Conservation (phyloP, 345 rosid species). For the Citrus sp. region DNA sequence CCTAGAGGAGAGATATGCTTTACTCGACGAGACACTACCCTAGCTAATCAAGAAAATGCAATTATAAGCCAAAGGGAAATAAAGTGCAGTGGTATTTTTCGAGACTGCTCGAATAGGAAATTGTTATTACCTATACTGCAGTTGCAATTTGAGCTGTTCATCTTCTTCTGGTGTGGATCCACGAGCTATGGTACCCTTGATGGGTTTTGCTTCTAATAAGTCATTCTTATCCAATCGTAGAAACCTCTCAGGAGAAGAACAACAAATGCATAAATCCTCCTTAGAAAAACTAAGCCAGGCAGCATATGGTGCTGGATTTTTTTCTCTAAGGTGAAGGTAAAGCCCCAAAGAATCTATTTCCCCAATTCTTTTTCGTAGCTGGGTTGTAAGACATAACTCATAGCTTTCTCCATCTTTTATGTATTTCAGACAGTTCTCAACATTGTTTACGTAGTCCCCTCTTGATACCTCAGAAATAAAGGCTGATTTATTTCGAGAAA, state of each 20-base stretch:
- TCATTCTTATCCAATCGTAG: slow-evolving; percentile 68
- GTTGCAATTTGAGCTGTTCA: slow-evolving; percentile 56
- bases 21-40: background rate
- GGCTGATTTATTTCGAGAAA: slow-evolving; percentile 29
- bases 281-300: slow-evolving; percentile 87
- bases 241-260: slow-evolving; percentile 96
- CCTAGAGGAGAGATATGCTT: background rate
- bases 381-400: slow-evolving; percentile 89
- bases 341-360: slow-evolving; percentile 66
- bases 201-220: slow-evolving; percentile 78
- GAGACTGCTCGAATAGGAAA: background rate
- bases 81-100: background rate
- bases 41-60: background rate
- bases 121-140: slow-evolving; percentile 62
- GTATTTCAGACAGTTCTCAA: slow-evolving; percentile 62
- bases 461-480: slow-evolving; percentile 62
- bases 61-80: background rate
- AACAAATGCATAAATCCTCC: slow-evolving; percentile 64
- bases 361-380: slow-evolving; percentile 48
- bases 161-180: slow-evolving; percentile 72
- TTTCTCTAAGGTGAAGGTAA: slow-evolving; percentile 78
- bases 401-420: slow-evolving; percentile 98
- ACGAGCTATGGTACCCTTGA: slow-evolving; percentile 88
- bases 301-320: slow-evolving; percentile 92
- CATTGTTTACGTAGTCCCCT: slow-evolving; percentile 63